Conservation (phyloP, 192 early-diverging fungal genomes). For the Allomyces arbusculus region DNA sequence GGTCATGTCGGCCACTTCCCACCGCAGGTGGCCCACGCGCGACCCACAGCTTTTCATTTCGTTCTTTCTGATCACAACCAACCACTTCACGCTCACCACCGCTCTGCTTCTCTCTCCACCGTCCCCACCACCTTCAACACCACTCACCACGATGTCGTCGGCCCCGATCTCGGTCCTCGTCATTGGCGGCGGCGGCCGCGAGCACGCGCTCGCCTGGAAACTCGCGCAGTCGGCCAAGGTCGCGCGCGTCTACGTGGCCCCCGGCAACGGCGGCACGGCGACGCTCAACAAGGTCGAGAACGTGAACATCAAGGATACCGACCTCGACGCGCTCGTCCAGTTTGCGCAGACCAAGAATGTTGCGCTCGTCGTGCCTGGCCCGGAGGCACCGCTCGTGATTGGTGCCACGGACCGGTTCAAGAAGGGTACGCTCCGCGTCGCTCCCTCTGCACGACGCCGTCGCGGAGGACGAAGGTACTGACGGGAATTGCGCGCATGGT, state of each 20-base stretch:
- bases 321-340: slow-evolving; percentile 52
- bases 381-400: slow-evolving; percentile 91
- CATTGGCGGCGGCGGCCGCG: slow-evolving; percentile 85
- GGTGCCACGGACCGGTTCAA: slow-evolving; percentile 69
- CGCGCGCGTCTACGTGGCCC: slow-evolving; percentile 70
- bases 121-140: too few relatives aligned
- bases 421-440: slow-evolving; percentile 23
- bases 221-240: slow-evolving; percentile 60
- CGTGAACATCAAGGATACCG: slow-evolving; percentile 45
- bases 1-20: too few relatives aligned
- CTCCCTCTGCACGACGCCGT: neutral
- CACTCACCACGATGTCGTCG: neutral
- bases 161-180: slow-evolving; percentile 50
- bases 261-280: slow-evolving; percentile 88
- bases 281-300: slow-evolving; percentile 59
- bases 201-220: slow-evolving; percentile 87
- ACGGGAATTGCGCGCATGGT: neutral
- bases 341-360: slow-evolving; percentile 65
- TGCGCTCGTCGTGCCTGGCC: slow-evolving; percentile 74
- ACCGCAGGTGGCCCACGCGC: too few relatives aligned
- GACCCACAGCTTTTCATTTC: too few relatives aligned
- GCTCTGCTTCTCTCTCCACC: too few relatives aligned
- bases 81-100: too few relatives aligned
- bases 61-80: too few relatives aligned
- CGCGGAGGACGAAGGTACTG: neutral